These are phyloP conservation scores for Botrytis porri DNA, from an alignment of 2,329 filamentous ascomycete species.

Conservation along the genomic window DNA sequence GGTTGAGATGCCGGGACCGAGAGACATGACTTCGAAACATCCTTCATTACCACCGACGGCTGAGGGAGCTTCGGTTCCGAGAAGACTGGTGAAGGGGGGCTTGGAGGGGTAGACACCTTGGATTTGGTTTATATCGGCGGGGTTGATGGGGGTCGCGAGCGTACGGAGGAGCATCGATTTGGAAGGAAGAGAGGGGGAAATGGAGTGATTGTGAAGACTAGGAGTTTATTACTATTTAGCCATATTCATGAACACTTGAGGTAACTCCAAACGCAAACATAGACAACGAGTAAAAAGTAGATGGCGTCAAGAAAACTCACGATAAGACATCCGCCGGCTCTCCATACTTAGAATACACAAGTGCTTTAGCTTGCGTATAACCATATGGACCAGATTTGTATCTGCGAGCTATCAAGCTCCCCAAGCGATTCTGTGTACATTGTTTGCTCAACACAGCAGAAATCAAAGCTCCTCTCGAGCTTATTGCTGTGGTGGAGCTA, in stretches of 20 bases:
- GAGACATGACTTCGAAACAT: slow-evolving; percentile 80
- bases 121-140: slow-evolving; percentile 96
- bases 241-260: background rate
- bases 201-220: slow-evolving; percentile 71
- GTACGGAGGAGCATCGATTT: slow-evolving; percentile 75
- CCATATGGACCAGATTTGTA: slow-evolving; percentile 61
- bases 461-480: background rate
- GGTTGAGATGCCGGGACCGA: slow-evolving; percentile 55
- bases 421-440: background rate
- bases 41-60: slow-evolving; percentile 89
- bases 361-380: slow-evolving; percentile 81
- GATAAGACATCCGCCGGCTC: slow-evolving; percentile 69
- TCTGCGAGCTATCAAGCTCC: slow-evolving; percentile 36
- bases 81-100: slow-evolving; percentile 69
- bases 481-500: background rate
- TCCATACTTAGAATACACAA: slow-evolving; percentile 71
- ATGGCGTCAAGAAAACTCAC: slow-evolving; percentile 41
- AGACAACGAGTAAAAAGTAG: background rate
- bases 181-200: slow-evolving; percentile 68
- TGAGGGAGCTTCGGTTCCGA: slow-evolving; percentile 74
- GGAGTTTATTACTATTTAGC: slow-evolving; percentile 20
- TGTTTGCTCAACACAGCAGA: background rate
- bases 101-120: slow-evolving; percentile 93
- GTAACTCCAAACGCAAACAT: background rate
- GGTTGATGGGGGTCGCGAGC: slow-evolving; percentile 90